These are phyloP conservation scores for Penicillium subrubescens DNA, from an alignment of 495 filamentous ascomycete species.

Conservation along the genomic window DNA sequence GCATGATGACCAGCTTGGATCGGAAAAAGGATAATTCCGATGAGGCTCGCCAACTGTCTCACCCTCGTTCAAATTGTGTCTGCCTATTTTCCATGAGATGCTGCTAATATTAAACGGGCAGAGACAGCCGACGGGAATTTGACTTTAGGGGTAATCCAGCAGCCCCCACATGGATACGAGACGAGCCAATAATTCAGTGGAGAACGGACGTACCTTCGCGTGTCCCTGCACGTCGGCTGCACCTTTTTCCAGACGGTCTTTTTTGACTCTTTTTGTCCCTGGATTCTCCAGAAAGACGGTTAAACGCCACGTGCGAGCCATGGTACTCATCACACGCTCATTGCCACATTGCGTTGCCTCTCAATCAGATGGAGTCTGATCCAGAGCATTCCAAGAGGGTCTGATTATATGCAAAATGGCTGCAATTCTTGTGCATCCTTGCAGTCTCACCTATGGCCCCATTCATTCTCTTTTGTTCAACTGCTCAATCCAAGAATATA, in stretches of 20 bases:
- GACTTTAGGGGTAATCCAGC: not conserved
- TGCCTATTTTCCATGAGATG: not conserved
- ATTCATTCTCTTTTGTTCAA: too few species aligned
- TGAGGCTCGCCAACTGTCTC: not conserved
- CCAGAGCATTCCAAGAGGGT: not conserved
- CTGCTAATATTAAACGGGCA: not conserved
- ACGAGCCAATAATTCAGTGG: slow-evolving; percentile 11
- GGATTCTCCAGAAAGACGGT: slow-evolving; percentile 1
- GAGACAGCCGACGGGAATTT: not conserved
- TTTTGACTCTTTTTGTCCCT: not conserved
- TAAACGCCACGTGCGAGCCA: slow-evolving; percentile 30
- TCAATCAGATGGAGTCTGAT: not conserved
- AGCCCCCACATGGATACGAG: slow-evolving; percentile 13
- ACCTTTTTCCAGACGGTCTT: not conserved
- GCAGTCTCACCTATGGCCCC: not conserved
- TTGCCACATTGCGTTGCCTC: not conserved
- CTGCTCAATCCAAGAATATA: not conserved
- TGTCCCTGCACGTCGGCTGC: not conserved
- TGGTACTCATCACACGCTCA: slow-evolving; percentile 19
- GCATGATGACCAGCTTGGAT: not conserved
- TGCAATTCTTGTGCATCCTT: not conserved
- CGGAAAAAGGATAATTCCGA: not conserved
- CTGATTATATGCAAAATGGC: not conserved
- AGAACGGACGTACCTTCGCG: not conserved
- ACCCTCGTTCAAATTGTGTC: not conserved